These are phyloP conservation scores for Dryadomyces sulphureus DNA, from an alignment of 2,329 filamentous ascomycete species.

Conservation along the genomic window DNA sequence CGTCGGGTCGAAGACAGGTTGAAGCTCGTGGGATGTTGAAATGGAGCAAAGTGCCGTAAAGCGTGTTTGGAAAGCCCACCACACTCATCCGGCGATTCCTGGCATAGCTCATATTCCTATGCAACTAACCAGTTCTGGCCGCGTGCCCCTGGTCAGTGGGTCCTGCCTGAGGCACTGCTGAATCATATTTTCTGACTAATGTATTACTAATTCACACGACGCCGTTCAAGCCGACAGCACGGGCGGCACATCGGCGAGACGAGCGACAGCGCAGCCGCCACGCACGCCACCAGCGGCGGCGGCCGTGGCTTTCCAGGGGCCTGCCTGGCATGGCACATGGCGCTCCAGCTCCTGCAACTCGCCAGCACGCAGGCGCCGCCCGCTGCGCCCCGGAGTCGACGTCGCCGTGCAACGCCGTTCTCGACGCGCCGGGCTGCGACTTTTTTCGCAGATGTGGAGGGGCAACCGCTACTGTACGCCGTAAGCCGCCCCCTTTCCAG, in stretches of 20 bases:
- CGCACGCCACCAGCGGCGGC: not conserved
- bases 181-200: not conserved
- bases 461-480: not conserved
- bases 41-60: not conserved
- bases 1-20: not conserved
- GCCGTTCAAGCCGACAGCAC: not conserved
- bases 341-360: too few relatives aligned
- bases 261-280: too few relatives aligned
- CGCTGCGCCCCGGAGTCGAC: not conserved
- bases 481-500: not conserved
- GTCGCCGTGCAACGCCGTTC: not conserved
- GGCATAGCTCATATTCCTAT: not conserved
- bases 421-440: not conserved
- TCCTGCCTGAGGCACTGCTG: too few relatives aligned
- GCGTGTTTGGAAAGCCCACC: not conserved
- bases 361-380: too few relatives aligned
- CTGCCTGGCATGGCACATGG: too few relatives aligned
- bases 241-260: too few relatives aligned
- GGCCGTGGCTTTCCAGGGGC: too few relatives aligned
- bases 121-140: not conserved
- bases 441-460: not conserved
- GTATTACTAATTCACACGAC: not conserved
- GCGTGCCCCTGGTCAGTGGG: not conserved
- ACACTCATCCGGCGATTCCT: conserved; percentile 2
- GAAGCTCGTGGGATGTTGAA: not conserved